Evolutionary conservation across 192 early-diverging fungal species (phyloP).

Genomic region (Cetraspora pellucida): DNA sequence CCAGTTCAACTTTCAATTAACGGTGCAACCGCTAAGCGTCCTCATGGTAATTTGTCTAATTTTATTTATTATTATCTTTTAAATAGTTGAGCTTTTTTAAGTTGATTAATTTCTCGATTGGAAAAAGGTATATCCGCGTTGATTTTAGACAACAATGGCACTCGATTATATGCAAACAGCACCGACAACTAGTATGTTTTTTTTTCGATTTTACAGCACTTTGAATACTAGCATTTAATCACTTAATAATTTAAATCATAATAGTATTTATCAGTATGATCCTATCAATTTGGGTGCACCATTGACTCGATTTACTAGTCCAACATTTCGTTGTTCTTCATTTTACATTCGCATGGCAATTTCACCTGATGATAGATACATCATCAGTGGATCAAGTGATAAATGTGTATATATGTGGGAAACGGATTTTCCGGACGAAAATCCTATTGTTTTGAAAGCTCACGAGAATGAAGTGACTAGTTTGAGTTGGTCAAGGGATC

Average conservation of each 20-base stretch:
- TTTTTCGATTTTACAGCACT: not conserved
- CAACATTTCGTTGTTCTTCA: slow-evolving; percentile 56
- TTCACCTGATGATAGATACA: slow-evolving; percentile 68
- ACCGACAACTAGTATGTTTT: slow-evolving; percentile 56
- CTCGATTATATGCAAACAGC: slow-evolving; percentile 68
- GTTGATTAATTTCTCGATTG: not conserved
- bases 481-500: slow-evolving; percentile 66
- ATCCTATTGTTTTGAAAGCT: slow-evolving; percentile 56
- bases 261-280: slow-evolving; percentile 70
- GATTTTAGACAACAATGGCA: slow-evolving; percentile 58
- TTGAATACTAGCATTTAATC: not conserved
- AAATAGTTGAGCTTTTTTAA: slow-evolving; percentile 1
- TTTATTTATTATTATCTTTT: slow-evolving; percentile 15
- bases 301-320: slow-evolving; percentile 47
- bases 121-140: slow-evolving; percentile 63
- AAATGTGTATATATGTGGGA: slow-evolving; percentile 71
- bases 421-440: slow-evolving; percentile 43
- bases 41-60: slow-evolving; percentile 29
- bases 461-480: slow-evolving; percentile 68
- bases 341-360: slow-evolving; percentile 68
- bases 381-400: slow-evolving; percentile 69
- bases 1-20: slow-evolving; percentile 44
- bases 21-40: slow-evolving; percentile 28
- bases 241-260: slow-evolving; percentile 16
- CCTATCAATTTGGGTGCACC: slow-evolving; percentile 50